A percentile compares a stretch with the other conserved stretches of the same genome.
Conservation (phyloP, 2,329 filamentous ascomycete species). For the Botrytis paeoniae region DNA sequence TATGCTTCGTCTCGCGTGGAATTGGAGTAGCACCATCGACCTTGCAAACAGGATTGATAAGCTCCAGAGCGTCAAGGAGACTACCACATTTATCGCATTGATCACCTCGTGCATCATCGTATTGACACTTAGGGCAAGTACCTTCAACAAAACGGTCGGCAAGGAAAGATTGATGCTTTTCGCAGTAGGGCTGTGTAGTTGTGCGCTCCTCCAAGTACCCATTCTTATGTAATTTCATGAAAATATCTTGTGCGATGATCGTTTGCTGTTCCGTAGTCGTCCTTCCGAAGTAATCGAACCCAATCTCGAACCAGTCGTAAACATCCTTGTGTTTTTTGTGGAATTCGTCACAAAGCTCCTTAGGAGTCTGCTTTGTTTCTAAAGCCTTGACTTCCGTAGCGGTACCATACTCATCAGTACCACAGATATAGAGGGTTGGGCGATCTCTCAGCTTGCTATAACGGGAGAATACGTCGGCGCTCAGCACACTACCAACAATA, state of each 20-base stretch:
- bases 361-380: constrained; percentile 77
- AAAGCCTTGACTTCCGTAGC: constrained; percentile 95
- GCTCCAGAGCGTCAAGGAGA: constrained; percentile 56
- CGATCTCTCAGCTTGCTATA: constrained; percentile 78
- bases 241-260: constrained; percentile 89
- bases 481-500: constrained; percentile 82
- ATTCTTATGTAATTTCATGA: constrained; percentile 81
- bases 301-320: constrained; percentile 95
- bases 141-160: constrained; percentile 86
- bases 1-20: constrained; percentile 79
- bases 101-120: constrained; percentile 68
- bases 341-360: constrained; percentile 88
- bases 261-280: constrained; percentile 89
- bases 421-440: constrained; percentile 82
- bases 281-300: constrained; percentile 91
- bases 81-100: constrained; percentile 72
- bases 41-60: constrained; percentile 88
- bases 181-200: constrained; percentile 88
- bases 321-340: constrained; percentile 85
- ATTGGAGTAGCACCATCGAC: constrained; percentile 81
- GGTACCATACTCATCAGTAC: constrained; percentile 92
- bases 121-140: constrained; percentile 70
- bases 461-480: constrained; percentile 80
- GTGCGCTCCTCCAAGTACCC: constrained; percentile 83
- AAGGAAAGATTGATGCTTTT: constrained; percentile 70